These are phyloP conservation scores for Cicer pinnatifidum DNA, from an alignment of 306 rosid genomes.

Conservation along the genomic window DNA sequence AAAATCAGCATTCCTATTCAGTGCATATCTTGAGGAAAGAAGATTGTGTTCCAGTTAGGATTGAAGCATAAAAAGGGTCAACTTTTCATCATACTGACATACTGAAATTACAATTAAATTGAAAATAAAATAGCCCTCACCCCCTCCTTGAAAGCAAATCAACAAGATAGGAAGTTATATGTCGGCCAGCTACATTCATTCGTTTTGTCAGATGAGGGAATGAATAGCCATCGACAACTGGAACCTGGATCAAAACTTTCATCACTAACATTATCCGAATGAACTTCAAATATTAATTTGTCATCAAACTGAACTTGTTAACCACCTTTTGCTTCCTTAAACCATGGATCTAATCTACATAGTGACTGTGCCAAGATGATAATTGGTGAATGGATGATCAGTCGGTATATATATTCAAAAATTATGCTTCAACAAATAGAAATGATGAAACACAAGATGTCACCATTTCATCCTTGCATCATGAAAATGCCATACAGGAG, in stretches of 20 bases:
- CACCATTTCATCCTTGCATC: conserved; percentile 14
- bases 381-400: neutral
- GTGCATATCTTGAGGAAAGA: conserved; percentile 73
- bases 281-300: conserved; percentile 12
- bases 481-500: conserved; percentile 8
- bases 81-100: conserved; percentile 31
- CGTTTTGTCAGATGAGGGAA: conserved; percentile 97
- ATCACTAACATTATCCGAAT: conserved; percentile 36
- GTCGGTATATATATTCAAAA: conserved; percentile 7
- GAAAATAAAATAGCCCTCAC: conserved; percentile 57
- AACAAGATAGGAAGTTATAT: conserved; percentile 95
- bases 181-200: conserved; percentile 99
- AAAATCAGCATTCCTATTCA: conserved; percentile 92
- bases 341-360: conserved; percentile 29
- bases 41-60: conserved; percentile 46
- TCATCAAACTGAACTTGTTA: conserved; percentile 7
- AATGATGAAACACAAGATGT: conserved; percentile 31
- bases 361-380: neutral
- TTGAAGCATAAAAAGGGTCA: conserved; percentile 32
- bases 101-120: conserved; percentile 37
- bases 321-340: conserved; percentile 34
- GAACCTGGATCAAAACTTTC: conserved; percentile 67
- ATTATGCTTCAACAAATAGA: neutral
- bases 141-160: conserved; percentile 98
- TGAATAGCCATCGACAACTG: conserved; percentile 98